Base-by-base conservation (phyloP, 768 basidiomycete genomes). In the Hortiboletus campestris region DNA sequence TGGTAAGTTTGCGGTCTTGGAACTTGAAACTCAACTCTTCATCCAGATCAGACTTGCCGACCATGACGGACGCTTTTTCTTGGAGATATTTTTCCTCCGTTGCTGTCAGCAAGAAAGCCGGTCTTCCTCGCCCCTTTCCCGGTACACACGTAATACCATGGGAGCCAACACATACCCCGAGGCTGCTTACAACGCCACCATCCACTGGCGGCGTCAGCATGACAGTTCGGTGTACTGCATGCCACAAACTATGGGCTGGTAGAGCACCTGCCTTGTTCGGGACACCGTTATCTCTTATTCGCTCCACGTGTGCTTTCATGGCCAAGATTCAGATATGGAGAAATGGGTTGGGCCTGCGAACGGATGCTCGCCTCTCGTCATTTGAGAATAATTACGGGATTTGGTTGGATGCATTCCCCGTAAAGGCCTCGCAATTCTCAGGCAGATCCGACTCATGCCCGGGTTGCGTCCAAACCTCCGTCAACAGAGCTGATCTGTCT, bases 21-120 rank as follows among this genome's bases (percentile, higher is more conserved):
- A 67, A 66, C 58, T 72, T 70, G 67, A 70, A 70, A 70, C 69
- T 60, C 66, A 67, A 70, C 69, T 46, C 25, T 46, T 38, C 56
- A 50, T 63, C 58, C 54, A 59, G 62, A 59, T 69, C 67, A 60
- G 49, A 59, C 57, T 64, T 70, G 68, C 68, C 68, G 68, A 70
- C 59, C 43, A 60, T 52, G 57, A 62, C 69, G 69, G 68, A 72
- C 41, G 51, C 48, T 17, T 61, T 59, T 67, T 48, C 51, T 53
- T 42, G 49, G 53, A 49, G 53, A 41, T 63, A 53, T 55, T 55
- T 63, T 65, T 66, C 66, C 58, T 61, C 63, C 64, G 62, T 68
- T 42, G 54, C 45, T 65, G 68, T 46, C 65, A 64, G 56, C 55
- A 47, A 50, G 54, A 57, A 58, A 29, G 56, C 53, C 56, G 53